Conservation (phyloP, 23 red algal species). For the Gracilariopsis chorda region DNA sequence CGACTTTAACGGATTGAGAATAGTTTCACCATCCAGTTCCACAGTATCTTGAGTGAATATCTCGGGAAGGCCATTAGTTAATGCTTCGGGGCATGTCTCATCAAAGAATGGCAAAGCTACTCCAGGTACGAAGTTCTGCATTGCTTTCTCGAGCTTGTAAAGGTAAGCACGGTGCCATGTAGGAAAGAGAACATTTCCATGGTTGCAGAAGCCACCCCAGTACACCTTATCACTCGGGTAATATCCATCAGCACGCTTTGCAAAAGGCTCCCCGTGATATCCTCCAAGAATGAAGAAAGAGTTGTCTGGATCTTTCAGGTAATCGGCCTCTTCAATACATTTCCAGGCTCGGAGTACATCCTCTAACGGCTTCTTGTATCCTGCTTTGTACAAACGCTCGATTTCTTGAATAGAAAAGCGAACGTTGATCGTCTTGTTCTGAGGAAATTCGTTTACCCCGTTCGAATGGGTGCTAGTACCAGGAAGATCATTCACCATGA, state of each 20-base stretch:
- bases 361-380: neutral
- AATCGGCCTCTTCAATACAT: too few species aligned
- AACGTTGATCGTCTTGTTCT: too few species aligned
- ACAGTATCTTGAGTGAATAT: neutral
- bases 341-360: neutral
- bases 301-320: neutral
- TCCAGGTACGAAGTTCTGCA: neutral
- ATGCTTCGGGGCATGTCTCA: neutral
- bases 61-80: neutral
- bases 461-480: too few species aligned
- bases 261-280: neutral
- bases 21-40: neutral
- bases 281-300: neutral
- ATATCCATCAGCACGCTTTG: neutral
- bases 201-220: neutral
- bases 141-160: neutral
- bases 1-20: neutral
- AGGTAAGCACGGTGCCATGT: neutral
- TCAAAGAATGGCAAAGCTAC: neutral
- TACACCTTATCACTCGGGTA: neutral
- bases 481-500: too few species aligned
- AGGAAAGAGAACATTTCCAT: neutral
- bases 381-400: neutral
- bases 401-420: neutral
- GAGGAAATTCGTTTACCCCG: too few species aligned